phyloP scores from a whole-genome alignment of 345 rosid species.

The Salix purpurea region DNA sequence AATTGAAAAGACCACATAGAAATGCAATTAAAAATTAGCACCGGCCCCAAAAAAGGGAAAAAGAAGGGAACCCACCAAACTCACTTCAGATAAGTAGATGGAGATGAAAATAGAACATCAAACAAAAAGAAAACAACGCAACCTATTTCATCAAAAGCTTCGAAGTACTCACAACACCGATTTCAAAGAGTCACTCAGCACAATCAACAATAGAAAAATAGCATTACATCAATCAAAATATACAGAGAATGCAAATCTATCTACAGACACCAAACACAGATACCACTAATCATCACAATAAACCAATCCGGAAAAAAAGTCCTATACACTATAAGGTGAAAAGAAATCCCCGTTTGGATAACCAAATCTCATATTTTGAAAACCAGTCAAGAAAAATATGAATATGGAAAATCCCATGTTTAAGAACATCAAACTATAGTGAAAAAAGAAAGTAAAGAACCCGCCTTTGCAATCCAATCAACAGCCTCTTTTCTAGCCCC shows the following conservation, averaged over 20 bases:
- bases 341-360: background rate
- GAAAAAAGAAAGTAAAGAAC: slow-evolving; percentile 13
- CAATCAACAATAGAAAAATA: background rate
- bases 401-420: background rate
- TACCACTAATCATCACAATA: background rate
- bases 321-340: background rate
- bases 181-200: background rate
- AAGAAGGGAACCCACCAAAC: slow-evolving; percentile 28
- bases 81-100: slow-evolving; percentile 14
- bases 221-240: background rate
- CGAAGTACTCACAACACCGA: background rate
- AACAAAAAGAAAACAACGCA: slow-evolving; percentile 1
- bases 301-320: background rate
- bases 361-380: background rate
- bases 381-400: background rate
- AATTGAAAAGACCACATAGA: slow-evolving; percentile 12
- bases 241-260: background rate
- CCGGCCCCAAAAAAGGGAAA: slow-evolving; percentile 12
- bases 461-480: slow-evolving; percentile 63
- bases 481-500: slow-evolving; percentile 48
- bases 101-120: background rate
- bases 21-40: slow-evolving; percentile 11
- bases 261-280: background rate
- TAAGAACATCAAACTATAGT: background rate
- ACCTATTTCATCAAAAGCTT: slow-evolving; percentile 3